Percentiles rank a stretch among this genome's conserved stretches.
These are phyloP conservation scores for Fusarium goolgardi DNA, from an alignment of 2,329 filamentous ascomycete genomes.

Conservation along the genomic window DNA sequence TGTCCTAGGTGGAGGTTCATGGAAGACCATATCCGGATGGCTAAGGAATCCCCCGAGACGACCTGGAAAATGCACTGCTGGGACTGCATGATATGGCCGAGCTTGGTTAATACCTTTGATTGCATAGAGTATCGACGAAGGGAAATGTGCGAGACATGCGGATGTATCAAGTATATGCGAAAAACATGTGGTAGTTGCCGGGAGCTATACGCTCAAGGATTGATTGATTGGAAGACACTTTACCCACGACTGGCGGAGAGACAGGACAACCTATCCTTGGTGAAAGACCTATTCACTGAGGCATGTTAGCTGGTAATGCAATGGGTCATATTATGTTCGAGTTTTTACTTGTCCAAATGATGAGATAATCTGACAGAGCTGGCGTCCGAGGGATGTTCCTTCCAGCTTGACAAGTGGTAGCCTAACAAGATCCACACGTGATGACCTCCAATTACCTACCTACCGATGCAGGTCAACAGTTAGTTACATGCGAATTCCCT, in stretches of 20 bases:
- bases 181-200: slow-evolving; percentile 28
- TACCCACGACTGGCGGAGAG: background rate
- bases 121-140: slow-evolving; percentile 24
- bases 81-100: slow-evolving; percentile 7
- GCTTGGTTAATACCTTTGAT: background rate
- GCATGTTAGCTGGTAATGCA: no score
- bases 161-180: slow-evolving; percentile 24
- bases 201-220: slow-evolving; percentile 32
- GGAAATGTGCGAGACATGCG: slow-evolving; percentile 29
- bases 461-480: background rate
- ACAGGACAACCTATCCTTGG: slow-evolving; percentile 3
- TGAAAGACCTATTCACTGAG: slow-evolving; percentile 5
- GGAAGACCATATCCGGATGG: background rate
- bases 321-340: no score
- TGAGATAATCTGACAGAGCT: no score
- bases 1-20: slow-evolving; percentile 20
- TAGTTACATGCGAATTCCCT: background rate
- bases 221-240: slow-evolving; percentile 9
- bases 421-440: background rate
- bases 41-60: background rate
- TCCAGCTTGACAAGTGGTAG: background rate
- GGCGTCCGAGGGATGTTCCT: no score
- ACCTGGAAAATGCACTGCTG: slow-evolving; percentile 35
- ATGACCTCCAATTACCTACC: background rate
- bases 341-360: no score